Base-by-base conservation (phyloP, 2,329 filamentous ascomycete genomes). In the Cladosporium sp. region DNA sequence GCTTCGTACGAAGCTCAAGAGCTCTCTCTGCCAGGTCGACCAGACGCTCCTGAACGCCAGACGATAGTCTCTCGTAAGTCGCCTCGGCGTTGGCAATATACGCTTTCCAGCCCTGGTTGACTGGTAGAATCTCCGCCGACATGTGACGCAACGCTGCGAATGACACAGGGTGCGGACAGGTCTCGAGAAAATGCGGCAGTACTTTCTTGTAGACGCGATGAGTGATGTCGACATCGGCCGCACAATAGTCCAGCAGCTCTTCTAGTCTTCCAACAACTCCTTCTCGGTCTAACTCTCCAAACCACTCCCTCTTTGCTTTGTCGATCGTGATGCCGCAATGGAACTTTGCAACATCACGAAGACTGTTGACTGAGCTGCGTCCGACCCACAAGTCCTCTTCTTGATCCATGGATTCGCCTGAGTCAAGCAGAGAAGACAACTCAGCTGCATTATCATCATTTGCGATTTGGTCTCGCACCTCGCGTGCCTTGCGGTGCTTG, bases 321-420 rank as follows among this genome's bases (percentile, higher is more conserved):
- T 99, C 94, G 66, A 99, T 93, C 3, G 90, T 89, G 62, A 97
- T 87, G 71, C 93, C 88, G 71, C 97, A 92, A 75, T 99, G 95
- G 69, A 99, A 99, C 75, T 97, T 92, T 68, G 95, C 96, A 6
- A 99, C 95, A 73, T 99, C 95, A 23, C 93, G 87, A 46, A 99
- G 80, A 0, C 95, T 99, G 79, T 99, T 99, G 73, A 97, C 86
- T 0, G 95, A 97, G 76, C 94, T 98, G 75, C 92, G 85, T 63
- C 93, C 92, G 4, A 99, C 91, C 95, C 95, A 99, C 0, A 97
- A 80, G 73, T 99, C 95, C 74, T 96, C 93, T 75, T 98, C 94
- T 70, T 97, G 92, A 65, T 96, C 89, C 12, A 83, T 85, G 3
- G 60, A 66, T 28, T 72, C 68, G 64, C 85, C 84, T 62, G 85